Conservation (phyloP, 2,329 filamentous ascomycete genomes). For the Colletotrichum simmondsii region DNA sequence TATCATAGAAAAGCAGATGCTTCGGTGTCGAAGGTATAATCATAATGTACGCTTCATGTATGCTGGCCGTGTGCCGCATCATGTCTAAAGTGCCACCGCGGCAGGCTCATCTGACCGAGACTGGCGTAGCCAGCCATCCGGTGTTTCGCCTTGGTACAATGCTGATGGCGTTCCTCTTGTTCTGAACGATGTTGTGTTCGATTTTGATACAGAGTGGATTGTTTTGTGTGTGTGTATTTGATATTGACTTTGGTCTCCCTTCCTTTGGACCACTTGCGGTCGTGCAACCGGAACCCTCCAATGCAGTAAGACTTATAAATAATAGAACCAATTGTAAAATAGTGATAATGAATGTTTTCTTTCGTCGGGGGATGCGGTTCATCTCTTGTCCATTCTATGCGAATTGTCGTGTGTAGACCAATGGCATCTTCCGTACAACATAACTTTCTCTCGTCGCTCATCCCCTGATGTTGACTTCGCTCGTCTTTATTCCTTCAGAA, state of each 20-base stretch:
- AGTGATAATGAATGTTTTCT: constrained; percentile 21
- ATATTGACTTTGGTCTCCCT: constrained; percentile 14
- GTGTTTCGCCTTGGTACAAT: neutral
- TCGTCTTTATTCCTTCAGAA: neutral
- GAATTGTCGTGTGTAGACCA: constrained; percentile 25
- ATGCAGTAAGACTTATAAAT: constrained; percentile 8
- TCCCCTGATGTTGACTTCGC: neutral
- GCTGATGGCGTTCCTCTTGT: neutral
- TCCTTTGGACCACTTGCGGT: constrained; percentile 4
- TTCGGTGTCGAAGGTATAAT: neutral
- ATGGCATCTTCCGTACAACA: neutral
- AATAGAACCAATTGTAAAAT: constrained; percentile 13
- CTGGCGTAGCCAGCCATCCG: neutral
- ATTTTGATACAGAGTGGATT: constrained; percentile 28
- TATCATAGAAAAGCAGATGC: neutral
- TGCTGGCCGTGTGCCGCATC: neutral
- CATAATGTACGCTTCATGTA: neutral
- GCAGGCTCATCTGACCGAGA: neutral
- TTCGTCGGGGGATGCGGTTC: constrained; percentile 9
- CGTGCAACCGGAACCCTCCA: constrained; percentile 17
- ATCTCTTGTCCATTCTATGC: constrained; percentile 21
- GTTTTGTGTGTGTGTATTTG: constrained; percentile 27
- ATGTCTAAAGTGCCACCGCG: neutral
- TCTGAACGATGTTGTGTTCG: constrained; percentile 4
- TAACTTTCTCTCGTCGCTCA: constrained; percentile 12